Percentiles rank a stretch among this genome's conserved stretches.
phyloP scores from a whole-genome alignment of 1,139 yeast species.

The Candida frijolesensis region DNA sequence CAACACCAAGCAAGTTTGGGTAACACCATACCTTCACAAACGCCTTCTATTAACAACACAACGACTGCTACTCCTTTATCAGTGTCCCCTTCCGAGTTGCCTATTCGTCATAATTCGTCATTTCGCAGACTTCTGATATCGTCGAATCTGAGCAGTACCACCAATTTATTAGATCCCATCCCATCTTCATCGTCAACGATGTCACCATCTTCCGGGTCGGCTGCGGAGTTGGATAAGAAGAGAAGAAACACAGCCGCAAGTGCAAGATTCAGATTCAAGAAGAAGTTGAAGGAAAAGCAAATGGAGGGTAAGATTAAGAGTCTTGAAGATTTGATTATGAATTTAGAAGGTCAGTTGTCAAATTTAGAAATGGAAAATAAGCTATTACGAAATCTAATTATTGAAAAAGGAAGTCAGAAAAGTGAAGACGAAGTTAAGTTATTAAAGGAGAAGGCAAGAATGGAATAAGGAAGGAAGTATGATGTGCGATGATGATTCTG shows the following conservation, averaged over 20 bases:
- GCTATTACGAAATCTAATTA: constrained; percentile 67
- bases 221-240: constrained; percentile 51
- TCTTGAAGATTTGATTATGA: constrained; percentile 60
- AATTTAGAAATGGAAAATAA: constrained; percentile 64
- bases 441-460: constrained; percentile 37
- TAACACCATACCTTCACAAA: constrained; percentile 20
- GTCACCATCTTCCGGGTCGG: constrained; percentile 6
- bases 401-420: constrained; percentile 38
- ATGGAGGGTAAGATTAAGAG: constrained; percentile 70
- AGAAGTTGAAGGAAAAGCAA: constrained; percentile 82
- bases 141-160: background rate
- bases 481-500: background rate
- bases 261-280: constrained; percentile 78
- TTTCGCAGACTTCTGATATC: constrained; percentile 3
- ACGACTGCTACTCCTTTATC: constrained; percentile 7
- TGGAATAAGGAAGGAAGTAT: constrained; percentile 3
- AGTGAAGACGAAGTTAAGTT: constrained; percentile 42
- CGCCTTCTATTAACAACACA: background rate
- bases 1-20: constrained; percentile 54
- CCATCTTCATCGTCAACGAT: background rate
- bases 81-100: constrained; percentile 15
- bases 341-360: constrained; percentile 58
- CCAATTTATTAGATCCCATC: constrained; percentile 3
- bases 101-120: constrained; percentile 26
- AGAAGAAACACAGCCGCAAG: constrained; percentile 81